phyloP scores from a whole-genome alignment of 1,284 basidiomycete genomes.

The Sutorius eximius region DNA sequence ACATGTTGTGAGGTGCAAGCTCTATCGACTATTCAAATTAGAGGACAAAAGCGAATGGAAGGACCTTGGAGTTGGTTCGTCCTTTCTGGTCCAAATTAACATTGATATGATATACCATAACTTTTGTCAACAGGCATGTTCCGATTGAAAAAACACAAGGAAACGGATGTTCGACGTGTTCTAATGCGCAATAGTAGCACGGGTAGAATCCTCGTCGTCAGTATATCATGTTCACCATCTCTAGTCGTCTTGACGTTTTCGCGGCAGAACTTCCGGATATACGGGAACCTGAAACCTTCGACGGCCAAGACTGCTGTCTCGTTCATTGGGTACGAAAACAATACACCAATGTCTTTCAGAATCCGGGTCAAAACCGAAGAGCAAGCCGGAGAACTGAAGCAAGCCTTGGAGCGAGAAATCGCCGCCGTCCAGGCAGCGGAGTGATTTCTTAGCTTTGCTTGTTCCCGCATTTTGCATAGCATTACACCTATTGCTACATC shows the following conservation, averaged over 20 bases:
- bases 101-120: not conserved
- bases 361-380: slow-evolving; percentile 65
- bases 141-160: slow-evolving; percentile 70
- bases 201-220: slow-evolving; percentile 69
- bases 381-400: slow-evolving; percentile 58
- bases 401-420: slow-evolving; percentile 65
- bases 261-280: slow-evolving; percentile 67
- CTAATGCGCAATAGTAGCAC: slow-evolving; percentile 69
- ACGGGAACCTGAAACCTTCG: slow-evolving; percentile 52
- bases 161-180: slow-evolving; percentile 52
- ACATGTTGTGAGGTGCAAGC: slow-evolving; percentile 61
- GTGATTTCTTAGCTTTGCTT: slow-evolving; percentile 9
- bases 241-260: slow-evolving; percentile 3
- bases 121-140: slow-evolving; percentile 50
- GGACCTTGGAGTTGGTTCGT: slow-evolving; percentile 60
- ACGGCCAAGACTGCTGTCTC: slow-evolving; percentile 52
- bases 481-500: slow-evolving; percentile 31
- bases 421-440: slow-evolving; percentile 42
- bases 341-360: slow-evolving; percentile 57
- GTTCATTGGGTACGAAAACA: slow-evolving; percentile 70
- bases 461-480: slow-evolving; percentile 17
- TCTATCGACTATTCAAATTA: slow-evolving; percentile 59
- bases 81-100: not conserved
- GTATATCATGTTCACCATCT: slow-evolving; percentile 29
- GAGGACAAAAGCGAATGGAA: slow-evolving; percentile 57